Conservation (phyloP, 106 monocot genomes). For the Dendrobium chrysotoxum region DNA sequence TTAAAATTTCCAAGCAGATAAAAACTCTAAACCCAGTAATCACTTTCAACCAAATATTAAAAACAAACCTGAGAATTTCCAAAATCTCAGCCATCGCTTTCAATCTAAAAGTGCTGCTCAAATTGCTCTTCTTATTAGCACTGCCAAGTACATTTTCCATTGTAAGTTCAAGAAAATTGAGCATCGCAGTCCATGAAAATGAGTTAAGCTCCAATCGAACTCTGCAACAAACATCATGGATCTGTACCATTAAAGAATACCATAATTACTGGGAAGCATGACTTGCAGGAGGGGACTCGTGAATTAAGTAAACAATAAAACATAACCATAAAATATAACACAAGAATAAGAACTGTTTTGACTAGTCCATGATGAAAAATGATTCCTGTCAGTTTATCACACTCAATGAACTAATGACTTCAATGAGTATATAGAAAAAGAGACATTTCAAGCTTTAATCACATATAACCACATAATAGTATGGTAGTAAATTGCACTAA, state of each 20-base stretch:
- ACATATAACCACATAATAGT: no score
- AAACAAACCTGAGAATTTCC: conserved; percentile 65
- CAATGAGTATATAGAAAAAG: background rate
- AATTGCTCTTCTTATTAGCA: conserved; percentile 8
- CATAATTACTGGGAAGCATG: background rate
- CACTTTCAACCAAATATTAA: background rate
- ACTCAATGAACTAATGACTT: background rate
- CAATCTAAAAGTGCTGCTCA: conserved; percentile 18
- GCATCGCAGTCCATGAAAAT: conserved; percentile 40
- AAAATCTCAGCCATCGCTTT: conserved; percentile 40
- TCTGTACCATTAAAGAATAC: conserved; percentile 32
- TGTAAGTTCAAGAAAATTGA: conserved; percentile 58
- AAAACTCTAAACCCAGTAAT: background rate
- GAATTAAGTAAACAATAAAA: background rate
- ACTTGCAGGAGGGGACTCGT: background rate
- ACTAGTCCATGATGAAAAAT: background rate
- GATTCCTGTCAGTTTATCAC: background rate
- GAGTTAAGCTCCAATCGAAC: conserved; percentile 45
- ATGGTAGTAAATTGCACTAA: background rate
- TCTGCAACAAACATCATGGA: conserved; percentile 60
- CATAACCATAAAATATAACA: background rate
- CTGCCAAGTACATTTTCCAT: conserved; percentile 16
- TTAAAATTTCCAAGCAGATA: background rate
- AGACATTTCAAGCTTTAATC: background rate
- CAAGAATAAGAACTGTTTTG: background rate